Conservation (phyloP, 2,329 filamentous ascomycete species). For the Paramyrothecium roridum region DNA sequence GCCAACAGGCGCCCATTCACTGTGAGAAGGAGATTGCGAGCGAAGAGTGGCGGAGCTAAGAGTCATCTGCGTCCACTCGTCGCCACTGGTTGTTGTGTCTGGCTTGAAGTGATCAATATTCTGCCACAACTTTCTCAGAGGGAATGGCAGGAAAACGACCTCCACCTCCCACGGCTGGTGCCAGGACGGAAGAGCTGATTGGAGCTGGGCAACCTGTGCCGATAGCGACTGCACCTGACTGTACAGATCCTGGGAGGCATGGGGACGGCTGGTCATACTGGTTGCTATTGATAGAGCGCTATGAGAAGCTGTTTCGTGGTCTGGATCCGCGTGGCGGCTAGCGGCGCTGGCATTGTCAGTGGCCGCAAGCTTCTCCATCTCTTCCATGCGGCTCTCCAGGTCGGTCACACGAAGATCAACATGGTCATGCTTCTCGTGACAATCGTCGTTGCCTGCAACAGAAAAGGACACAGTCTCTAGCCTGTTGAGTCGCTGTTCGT, state of each 20-base stretch:
- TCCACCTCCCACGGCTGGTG: conserved; percentile 70
- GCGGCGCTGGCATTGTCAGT: conserved; percentile 41
- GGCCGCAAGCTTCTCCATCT: conserved; percentile 50
- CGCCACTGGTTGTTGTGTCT: conserved; percentile 31
- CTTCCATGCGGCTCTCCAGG: conserved; percentile 61
- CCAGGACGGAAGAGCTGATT: conserved; percentile 59
- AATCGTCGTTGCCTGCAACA: conserved; percentile 63
- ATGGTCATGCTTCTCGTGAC: conserved; percentile 64
- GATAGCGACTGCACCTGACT: conserved; percentile 48
- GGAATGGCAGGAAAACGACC: conserved; percentile 72
- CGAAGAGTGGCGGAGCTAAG: conserved; percentile 40
- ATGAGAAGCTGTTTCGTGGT: conserved; percentile 39
- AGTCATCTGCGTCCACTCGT: conserved; percentile 55
- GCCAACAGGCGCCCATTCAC: conserved; percentile 43
- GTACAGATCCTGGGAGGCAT: conserved; percentile 43
- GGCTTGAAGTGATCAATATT: conserved; percentile 44
- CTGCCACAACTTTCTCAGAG: conserved; percentile 54
- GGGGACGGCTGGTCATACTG: conserved; percentile 33
- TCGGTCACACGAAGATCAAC: conserved; percentile 67
- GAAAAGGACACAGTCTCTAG: conserved; percentile 71
- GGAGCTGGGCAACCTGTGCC: conserved; percentile 52
- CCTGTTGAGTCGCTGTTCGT: conserved; percentile 63
- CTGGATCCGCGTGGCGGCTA: conserved; percentile 30
- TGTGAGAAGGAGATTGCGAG: conserved; percentile 43
- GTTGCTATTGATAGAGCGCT: conserved; percentile 46